A percentile compares a stretch with the other conserved stretches of the same genome.
Evolutionary conservation across 1,139 yeast species (phyloP).

Genomic region (Geotrichum australiense): DNA sequence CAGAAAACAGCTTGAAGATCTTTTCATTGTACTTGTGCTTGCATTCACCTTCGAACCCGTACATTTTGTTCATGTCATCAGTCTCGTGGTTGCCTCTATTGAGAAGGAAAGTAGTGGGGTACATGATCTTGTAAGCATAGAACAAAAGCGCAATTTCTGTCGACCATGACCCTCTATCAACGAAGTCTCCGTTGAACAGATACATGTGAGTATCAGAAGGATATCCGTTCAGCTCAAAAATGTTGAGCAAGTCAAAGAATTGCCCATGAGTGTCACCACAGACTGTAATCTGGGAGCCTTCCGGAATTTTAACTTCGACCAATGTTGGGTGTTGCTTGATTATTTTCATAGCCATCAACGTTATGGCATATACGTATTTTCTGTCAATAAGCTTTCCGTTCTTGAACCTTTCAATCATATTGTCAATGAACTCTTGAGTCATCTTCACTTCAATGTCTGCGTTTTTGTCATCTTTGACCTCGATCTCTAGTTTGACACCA

Average conservation of each 20-base stretch:
- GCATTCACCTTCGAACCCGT: slow-evolving; percentile 96
- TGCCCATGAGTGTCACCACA: slow-evolving; percentile 99
- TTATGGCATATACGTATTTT: slow-evolving; percentile 75
- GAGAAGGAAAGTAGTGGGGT: slow-evolving; percentile 64
- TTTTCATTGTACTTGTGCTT: slow-evolving; percentile 80
- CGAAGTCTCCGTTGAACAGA: slow-evolving; percentile 94
- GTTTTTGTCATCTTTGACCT: slow-evolving; percentile 29
- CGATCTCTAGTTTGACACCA: slow-evolving; percentile 54
- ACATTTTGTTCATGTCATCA: slow-evolving; percentile 91
- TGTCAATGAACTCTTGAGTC: slow-evolving; percentile 50
- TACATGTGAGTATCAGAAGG: slow-evolving; percentile 60
- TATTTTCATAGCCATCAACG: slow-evolving; percentile 62
- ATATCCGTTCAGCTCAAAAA: slow-evolving; percentile 70
- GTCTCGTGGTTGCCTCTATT: slow-evolving; percentile 98
- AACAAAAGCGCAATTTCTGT: slow-evolving; percentile 87
- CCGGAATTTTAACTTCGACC: slow-evolving; percentile 54
- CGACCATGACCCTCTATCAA: slow-evolving; percentile 97
- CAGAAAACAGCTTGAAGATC: slow-evolving; percentile 78
- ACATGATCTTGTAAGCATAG: slow-evolving; percentile 69
- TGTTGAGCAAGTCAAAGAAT: slow-evolving; percentile 77
- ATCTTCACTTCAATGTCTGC: slow-evolving; percentile 26
- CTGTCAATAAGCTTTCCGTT: slow-evolving; percentile 69
- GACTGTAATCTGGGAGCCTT: slow-evolving; percentile 51
- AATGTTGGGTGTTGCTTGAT: slow-evolving; percentile 63
- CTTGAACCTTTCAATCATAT: slow-evolving; percentile 63